Base-by-base conservation (phyloP, 345 rosid species). In the Linum lewisii region DNA sequence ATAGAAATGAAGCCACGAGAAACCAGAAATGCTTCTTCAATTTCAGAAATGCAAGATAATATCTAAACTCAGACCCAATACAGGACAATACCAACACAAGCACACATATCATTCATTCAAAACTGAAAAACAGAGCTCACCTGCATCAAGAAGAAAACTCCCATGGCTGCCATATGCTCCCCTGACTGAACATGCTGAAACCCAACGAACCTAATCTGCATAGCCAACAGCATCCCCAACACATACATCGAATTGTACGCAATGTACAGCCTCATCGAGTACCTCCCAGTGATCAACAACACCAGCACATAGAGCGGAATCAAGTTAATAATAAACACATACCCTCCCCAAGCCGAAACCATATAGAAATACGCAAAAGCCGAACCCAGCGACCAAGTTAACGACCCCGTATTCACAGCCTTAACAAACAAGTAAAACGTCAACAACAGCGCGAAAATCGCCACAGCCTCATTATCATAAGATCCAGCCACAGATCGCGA, bases 331-430 rank as follows among this genome's bases (percentile, higher is more conserved):
- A 94, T 94, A 66, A 94, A 94, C 56, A 94, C 95, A 77, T 94
- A 93, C 7, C 99, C 99, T 54, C 99, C 99, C 99, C 99, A 93
- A 2, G 99, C 97, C 0, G 99, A 93, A 60, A 93, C 99, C 99
- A 93, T 93, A 57, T 89, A 93, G 42, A 93, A 93, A 69, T 93
- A 93, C 54, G 96, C 95, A 63, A 93, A 87, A 13, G 97, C 99
- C n/a, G 99, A 82, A 47, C 78, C 95, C 73, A 93, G 61, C 11
- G 86, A 75, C 99, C 99, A 93, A 10, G 97, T 80, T 62, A 89
- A 73, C 0, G 95, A 93, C 0, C 99, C 99, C 23, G 97, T 87
- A 24, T 89, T 93, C 16, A 93, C 97, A 0, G 99, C 95, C 72
- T 87, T 93, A 22, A 89, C 89, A 62, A 90, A 93, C 66, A 93